A percentile compares a stretch with the other conserved stretches of the same genome.
These are phyloP conservation scores for Malassezia japonica DNA, from an alignment of 1,284 basidiomycete species.

Conservation along the genomic window DNA sequence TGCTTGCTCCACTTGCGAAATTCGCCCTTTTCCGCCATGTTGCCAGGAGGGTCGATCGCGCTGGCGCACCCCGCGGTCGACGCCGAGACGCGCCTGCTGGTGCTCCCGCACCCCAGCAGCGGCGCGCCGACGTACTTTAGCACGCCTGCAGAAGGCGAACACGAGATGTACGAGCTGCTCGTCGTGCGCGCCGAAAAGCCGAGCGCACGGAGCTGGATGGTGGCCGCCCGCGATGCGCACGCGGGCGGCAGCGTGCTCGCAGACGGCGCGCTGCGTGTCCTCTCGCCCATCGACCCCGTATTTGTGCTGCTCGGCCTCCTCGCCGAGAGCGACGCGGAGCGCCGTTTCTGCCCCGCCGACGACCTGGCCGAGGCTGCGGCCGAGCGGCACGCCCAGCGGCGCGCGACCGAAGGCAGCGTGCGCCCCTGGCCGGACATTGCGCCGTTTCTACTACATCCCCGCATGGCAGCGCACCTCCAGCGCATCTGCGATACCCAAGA, in stretches of 20 bases:
- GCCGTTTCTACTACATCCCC: not conserved
- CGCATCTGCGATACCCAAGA: conserved; percentile 15
- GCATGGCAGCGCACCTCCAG: conserved; percentile 1
- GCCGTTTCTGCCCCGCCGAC: conserved; percentile 3
- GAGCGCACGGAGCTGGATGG: conserved; percentile 9
- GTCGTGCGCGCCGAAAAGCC: conserved; percentile 5
- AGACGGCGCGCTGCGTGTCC: conserved; percentile 11
- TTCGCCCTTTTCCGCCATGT: not conserved
- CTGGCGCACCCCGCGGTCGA: not conserved
- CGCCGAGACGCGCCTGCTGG: not conserved
- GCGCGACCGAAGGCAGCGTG: not conserved
- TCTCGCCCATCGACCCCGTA: conserved; percentile 14
- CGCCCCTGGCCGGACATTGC: conserved; percentile 11
- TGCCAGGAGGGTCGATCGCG: not conserved
- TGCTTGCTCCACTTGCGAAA: not conserved
- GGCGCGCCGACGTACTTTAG: conserved; percentile 12
- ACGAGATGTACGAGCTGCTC: conserved; percentile 9
- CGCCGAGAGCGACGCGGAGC: not conserved
- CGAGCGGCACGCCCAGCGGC: conserved; percentile 7
- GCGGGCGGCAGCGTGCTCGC: not conserved
- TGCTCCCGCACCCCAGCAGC: conserved; percentile 12
- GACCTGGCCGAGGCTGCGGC: conserved; percentile 11
- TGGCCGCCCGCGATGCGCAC: not conserved
- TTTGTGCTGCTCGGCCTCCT: conserved; percentile 12
- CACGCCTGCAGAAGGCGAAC: not conserved